Evolutionary conservation across 768 basidiomycete genomes (phyloP), one percentile per base, ranked within the genome.

Genomic region (Podaxis sp.): DNA sequence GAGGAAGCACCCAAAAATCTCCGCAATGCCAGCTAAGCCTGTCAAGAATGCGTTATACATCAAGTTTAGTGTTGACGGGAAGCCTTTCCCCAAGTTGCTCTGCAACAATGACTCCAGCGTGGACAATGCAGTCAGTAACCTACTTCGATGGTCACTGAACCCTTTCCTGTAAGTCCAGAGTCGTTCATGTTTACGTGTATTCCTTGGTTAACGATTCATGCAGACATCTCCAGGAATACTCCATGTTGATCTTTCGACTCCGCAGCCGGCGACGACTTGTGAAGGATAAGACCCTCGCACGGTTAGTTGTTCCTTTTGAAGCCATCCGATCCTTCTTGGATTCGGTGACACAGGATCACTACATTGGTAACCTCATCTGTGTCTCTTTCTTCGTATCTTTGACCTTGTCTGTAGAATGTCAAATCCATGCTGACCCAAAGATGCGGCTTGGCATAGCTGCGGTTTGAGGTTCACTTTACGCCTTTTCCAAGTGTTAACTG

Each of bases 401-500:
- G 21, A 42, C 23, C 28, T 47, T n/a, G n/a, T 32, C n/a, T 23
- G 18, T 16, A 21, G 55, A 64, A 59, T 48, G 36, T 38, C 42
- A 57, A 21, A 27, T 64, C 13, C 53, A 55, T 2, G 55, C 64
- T 3, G 57, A 63, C 40, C 65, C 65, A 18, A 42, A 42, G 14
- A 61, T 66, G n/a, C 35, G 64, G 9, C 32, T 64, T 10, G 58
- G 64, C 38, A n/a, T 66, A 9, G 54, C 61, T 13, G 57, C 55
- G 7, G 65, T 66, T 18, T 32, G 63, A 35, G 32, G n/a, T 13
- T 40, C 38, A 14, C 14, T 27, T 42, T 2, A 13, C 21, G n/a
- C 5, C 32, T 36, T 35, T 50, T 18, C 9, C 5, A 18, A 7
- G 18, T 14, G 27, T 51, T 54, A 32, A 57, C 11, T 13, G 3